Evolutionary conservation across 345 rosid species (phyloP), one percentile per base, ranked within the genome.

Genomic region (Camelina hispida): DNA sequence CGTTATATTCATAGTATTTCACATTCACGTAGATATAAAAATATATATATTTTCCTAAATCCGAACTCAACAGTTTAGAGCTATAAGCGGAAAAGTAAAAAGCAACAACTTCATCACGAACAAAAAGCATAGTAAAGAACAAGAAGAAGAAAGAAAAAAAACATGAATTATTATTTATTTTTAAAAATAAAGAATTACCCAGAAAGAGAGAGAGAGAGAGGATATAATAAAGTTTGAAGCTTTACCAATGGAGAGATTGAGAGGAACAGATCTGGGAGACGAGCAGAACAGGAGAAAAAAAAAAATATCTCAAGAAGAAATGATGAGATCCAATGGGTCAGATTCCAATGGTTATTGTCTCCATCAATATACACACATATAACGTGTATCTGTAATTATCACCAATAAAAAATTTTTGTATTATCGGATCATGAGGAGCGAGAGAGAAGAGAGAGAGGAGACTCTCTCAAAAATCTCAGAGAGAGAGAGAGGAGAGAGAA

Each of bases 251-350:
- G 68, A 38, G 2, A 71, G 62, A 25, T 63, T 55, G 71, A 71
- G 71, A 71, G 4, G 73, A 78, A 60, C 74, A 78, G 81, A 78
- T 78, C 81, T 78, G 81, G 40, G 78, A 71, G 77, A 78, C 58
- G 35, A 34, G 37, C 7, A 35, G 52, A 23, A 13, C 13, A 20
- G 20, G 6, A 28, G 32, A 42, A 32, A 48, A 48, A 48, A 48
- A 18, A 17, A 68, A 68, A 43, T 60, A 77, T 65, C 67, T 78
- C 68, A 71, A 67, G 15, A 22, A 67, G 57, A 66, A 51, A 72
- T 13, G 69, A 72, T 77, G 69, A 72, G 81, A 78, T 72, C 53
- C 70, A 78, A 28, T 67, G 65, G 65, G 81, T 78, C 78, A 72
- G 81, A 72, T 78, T 71, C 64, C 44, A 60, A 66, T 78, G 81